These are phyloP conservation scores for Helicocarpus griseus DNA, from an alignment of 2,329 filamentous ascomycete species.

Conservation along the genomic window DNA sequence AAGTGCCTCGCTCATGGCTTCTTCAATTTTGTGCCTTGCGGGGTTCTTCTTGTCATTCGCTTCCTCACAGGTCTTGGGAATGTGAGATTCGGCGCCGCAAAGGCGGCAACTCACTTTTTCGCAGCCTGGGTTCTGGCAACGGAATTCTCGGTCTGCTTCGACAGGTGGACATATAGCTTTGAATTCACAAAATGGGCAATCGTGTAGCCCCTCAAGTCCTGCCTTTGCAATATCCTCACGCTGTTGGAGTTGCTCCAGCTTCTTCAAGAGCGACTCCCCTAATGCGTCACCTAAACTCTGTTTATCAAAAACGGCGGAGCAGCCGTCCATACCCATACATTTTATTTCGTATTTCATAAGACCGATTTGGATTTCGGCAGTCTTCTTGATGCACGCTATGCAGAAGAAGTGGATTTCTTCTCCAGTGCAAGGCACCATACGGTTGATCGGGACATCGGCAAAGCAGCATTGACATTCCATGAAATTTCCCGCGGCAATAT, in stretches of 20 bases:
- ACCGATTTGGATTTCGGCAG: constrained; percentile 60
- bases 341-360: constrained; percentile 55
- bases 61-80: constrained; percentile 64
- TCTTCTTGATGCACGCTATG: constrained; percentile 51
- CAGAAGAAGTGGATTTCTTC: constrained; percentile 59
- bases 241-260: constrained; percentile 62
- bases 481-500: constrained; percentile 42
- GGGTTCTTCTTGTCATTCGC: constrained; percentile 50
- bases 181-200: constrained; percentile 75
- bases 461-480: constrained; percentile 68
- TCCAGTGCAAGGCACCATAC: constrained; percentile 58
- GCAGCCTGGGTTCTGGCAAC: constrained; percentile 59
- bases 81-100: constrained; percentile 59
- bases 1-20: constrained; percentile 72
- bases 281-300: constrained; percentile 49
- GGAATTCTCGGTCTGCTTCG: constrained; percentile 62
- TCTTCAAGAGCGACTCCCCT: constrained; percentile 47
- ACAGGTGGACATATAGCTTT: constrained; percentile 62
- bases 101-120: constrained; percentile 54
- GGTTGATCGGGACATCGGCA: constrained; percentile 53
- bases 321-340: constrained; percentile 63
- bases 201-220: constrained; percentile 60
- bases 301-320: constrained; percentile 50
- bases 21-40: constrained; percentile 61
- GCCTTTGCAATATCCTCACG: constrained; percentile 60